A percentile compares a stretch with the other conserved stretches of the same genome.
phyloP scores from a whole-genome alignment of 1,284 basidiomycete genomes.

The Afroboletus lepidellus region DNA sequence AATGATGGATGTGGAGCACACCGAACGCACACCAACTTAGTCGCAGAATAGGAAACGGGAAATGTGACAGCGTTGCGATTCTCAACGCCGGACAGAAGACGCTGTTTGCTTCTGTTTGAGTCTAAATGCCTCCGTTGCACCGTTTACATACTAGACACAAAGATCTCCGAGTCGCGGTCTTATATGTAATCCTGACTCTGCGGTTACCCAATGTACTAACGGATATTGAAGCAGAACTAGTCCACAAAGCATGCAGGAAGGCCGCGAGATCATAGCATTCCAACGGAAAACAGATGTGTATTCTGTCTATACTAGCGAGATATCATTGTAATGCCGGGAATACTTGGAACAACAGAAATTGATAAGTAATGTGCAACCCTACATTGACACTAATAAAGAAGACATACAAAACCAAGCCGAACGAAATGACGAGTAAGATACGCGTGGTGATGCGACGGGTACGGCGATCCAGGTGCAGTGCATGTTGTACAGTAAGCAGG shows the following conservation, averaged over 20 bases:
- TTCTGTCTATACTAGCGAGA: slow-evolving; percentile 32
- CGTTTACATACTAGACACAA: background rate
- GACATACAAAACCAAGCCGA: slow-evolving; percentile 23
- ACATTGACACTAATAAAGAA: slow-evolving; percentile 31
- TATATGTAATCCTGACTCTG: background rate
- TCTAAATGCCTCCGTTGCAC: slow-evolving; percentile 19
- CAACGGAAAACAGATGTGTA: slow-evolving; percentile 20
- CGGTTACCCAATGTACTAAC: background rate
- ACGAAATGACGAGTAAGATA: slow-evolving; percentile 26
- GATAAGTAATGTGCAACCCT: slow-evolving; percentile 30
- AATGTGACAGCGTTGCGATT: too few relatives aligned
- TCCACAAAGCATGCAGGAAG: background rate
- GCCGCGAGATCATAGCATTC: slow-evolving; percentile 3
- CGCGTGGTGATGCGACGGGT: slow-evolving; percentile 12
- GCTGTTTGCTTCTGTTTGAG: slow-evolving; percentile 29
- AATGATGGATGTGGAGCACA: slow-evolving; percentile 6
- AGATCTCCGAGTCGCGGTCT: background rate
- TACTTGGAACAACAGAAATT: slow-evolving; percentile 33
- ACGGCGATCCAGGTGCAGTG: slow-evolving; percentile 22
- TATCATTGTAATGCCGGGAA: slow-evolving; percentile 32
- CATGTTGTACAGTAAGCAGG: slow-evolving; percentile 29
- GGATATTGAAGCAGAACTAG: background rate
- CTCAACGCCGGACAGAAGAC: background rate
- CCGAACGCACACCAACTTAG: background rate
- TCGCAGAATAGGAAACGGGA: too few relatives aligned